Percentiles rank a stretch among this genome's conserved stretches.
phyloP scores from a whole-genome alignment of 345 rosid genomes.

The Euphorbia pulcherrima region DNA sequence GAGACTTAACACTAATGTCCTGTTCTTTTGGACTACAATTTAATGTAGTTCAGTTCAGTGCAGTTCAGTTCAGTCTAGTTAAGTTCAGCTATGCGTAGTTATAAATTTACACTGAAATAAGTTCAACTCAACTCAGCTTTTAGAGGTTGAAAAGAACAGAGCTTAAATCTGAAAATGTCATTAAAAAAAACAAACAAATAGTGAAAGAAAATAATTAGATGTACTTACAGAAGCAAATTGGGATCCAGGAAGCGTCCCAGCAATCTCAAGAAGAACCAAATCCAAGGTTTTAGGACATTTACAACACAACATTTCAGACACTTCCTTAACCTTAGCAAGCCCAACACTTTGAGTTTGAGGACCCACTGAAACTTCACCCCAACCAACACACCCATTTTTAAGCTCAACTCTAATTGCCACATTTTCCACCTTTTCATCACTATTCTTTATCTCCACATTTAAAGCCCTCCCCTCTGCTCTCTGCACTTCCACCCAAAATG shows the following conservation, averaged over 20 bases:
- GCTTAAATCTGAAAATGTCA: too few relatives aligned
- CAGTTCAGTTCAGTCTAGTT: too few relatives aligned
- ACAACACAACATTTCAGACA: constrained; percentile 44
- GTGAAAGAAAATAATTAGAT: background rate
- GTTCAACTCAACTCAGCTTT: too few relatives aligned
- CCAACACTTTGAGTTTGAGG: constrained; percentile 70
- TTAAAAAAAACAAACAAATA: background rate
- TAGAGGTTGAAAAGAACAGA: too few relatives aligned
- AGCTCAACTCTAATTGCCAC: constrained; percentile 72
- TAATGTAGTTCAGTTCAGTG: too few relatives aligned
- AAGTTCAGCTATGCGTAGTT: too few relatives aligned
- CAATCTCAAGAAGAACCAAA: constrained; percentile 37
- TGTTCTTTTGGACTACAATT: too few relatives aligned
- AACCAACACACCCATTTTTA: constrained; percentile 62
- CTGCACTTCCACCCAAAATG: constrained; percentile 45
- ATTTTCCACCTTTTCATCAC: constrained; percentile 60
- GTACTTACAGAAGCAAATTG: constrained; percentile 73
- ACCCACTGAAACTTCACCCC: constrained; percentile 86
- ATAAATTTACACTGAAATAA: too few relatives aligned
- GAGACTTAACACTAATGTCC: too few relatives aligned
- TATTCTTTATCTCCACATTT: constrained; percentile 51
- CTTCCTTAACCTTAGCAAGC: constrained; percentile 58
- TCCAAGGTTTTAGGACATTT: constrained; percentile 40
- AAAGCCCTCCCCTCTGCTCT: constrained; percentile 67
- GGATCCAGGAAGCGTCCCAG: constrained; percentile 58